These are phyloP conservation scores for Marsdenia floribunda DNA, from an alignment of 257 asterid species.

Conservation along the genomic window DNA sequence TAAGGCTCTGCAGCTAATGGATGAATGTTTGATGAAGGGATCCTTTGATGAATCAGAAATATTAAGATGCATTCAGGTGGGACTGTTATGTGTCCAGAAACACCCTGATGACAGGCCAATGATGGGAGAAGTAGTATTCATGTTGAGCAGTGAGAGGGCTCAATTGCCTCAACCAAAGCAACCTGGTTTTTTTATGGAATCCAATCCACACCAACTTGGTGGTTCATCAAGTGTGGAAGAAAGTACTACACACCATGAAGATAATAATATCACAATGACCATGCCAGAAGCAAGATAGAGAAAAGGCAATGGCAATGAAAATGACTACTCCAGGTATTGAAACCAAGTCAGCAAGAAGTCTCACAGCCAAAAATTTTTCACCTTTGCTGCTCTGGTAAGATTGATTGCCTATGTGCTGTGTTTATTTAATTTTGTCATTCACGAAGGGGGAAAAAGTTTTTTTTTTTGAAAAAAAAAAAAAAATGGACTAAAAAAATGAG, in stretches of 20 bases:
- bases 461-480: too few species aligned
- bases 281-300: conserved; percentile 17
- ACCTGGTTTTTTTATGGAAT: conserved; percentile 30
- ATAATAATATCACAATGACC: conserved; percentile 8
- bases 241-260: too few species aligned
- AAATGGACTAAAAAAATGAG: too few species aligned
- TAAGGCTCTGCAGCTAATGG: conserved; percentile 18
- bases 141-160: conserved; percentile 24
- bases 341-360: too few species aligned
- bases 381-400: too few species aligned
- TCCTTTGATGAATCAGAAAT: conserved; percentile 14
- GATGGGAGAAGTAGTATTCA: conserved; percentile 20
- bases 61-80: conserved; percentile 20
- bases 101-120: conserved; percentile 27
- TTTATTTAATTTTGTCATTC: too few species aligned
- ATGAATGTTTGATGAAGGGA: conserved; percentile 18
- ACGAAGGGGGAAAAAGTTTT: too few species aligned
- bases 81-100: conserved; percentile 23
- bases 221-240: conserved; percentile 1
- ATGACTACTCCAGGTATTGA: too few species aligned
- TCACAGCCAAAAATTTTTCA: too few species aligned
- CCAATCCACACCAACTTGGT: not conserved
- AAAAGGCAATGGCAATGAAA: conserved; percentile 8
- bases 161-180: conserved; percentile 25
- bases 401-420: too few species aligned